Evolutionary conservation across 2,329 filamentous ascomycete species (phyloP), one percentile per base, ranked within the genome.

Genomic region (Coccinonectria pachysandricola): DNA sequence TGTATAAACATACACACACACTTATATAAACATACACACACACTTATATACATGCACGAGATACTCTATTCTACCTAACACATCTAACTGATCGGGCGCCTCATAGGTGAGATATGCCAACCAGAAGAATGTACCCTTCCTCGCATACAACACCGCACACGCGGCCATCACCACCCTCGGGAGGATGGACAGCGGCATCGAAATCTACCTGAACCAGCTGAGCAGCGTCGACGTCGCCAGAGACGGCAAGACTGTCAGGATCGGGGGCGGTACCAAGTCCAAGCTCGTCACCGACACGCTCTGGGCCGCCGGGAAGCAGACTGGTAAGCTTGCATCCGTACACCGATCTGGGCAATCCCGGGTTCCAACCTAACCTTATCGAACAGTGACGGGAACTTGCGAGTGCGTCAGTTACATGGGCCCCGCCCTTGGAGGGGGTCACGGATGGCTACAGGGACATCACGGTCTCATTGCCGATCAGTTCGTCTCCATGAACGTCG

Each of bases 81-180:
- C n/a, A n/a, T n/a, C n/a, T n/a, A n/a, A n/a, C n/a, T n/a, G n/a
- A n/a, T n/a, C n/a, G n/a, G 5, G 1, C 5, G 6, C 8, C 5
- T 1, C 9, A 26, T 26, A 49, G 50, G 42, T 54, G 15, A 50
- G 48, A 25, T 71, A 54, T 32, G 67, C 68, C 21, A 65, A 63
- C 36, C 39, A 52, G 19, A 46, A 57, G 23, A 39, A 53, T 2
- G 30, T 69, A 3, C 64, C 68, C 0, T 70, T 74, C 34, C 57
- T 75, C 3, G 60, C 66, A 1, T 62, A 55, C 42, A 69, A 65
- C 39, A 64, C 65, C 9, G 58, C 53, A 2, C 70, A 75, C 31
- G 70, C 68, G 4, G 52, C 62, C 3, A 53, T 66, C 23, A 64
- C 54, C 20, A 66, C 63, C 0, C 38, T 72, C 3, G 64, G 60